Evolutionary conservation across 495 filamentous ascomycete species (phyloP).

Genomic region (Penicillium pancosmium): DNA sequence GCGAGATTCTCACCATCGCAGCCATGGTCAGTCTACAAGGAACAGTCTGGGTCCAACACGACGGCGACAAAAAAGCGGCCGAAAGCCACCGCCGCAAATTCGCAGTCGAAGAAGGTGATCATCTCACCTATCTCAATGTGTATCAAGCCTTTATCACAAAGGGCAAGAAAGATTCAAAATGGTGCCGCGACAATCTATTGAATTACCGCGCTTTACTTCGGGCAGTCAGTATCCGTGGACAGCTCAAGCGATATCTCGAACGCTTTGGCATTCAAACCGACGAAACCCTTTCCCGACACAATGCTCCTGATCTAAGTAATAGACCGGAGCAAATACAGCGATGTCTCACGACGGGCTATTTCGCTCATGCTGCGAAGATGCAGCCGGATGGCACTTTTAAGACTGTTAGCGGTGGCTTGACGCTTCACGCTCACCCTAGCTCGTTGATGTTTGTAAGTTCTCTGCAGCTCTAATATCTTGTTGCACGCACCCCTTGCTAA

Average conservation of each 20-base stretch:
- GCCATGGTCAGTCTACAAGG: constrained; percentile 92
- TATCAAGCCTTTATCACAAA: constrained; percentile 89
- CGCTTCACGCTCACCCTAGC: constrained; percentile 86
- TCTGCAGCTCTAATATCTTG: neutral
- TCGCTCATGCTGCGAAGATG: constrained; percentile 95
- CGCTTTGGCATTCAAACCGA: constrained; percentile 76
- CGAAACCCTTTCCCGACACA: constrained; percentile 51
- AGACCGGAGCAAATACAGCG: constrained; percentile 75
- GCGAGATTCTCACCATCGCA: constrained; percentile 87
- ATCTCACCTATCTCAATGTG: constrained; percentile 90
- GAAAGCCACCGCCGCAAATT: constrained; percentile 81
- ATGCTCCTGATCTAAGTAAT: constrained; percentile 38
- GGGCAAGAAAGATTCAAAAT: constrained; percentile 80
- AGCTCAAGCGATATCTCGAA: constrained; percentile 86
- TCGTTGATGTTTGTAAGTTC: constrained; percentile 84
- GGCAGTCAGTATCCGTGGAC: constrained; percentile 83
- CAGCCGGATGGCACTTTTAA: constrained; percentile 90
- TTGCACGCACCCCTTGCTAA: constrained; percentile 19
- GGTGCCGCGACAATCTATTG: constrained; percentile 83
- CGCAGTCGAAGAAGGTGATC: constrained; percentile 91
- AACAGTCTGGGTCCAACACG: constrained; percentile 77
- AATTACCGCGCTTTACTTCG: constrained; percentile 83
- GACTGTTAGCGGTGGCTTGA: constrained; percentile 71
- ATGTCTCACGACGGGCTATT: constrained; percentile 90
- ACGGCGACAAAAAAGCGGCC: constrained; percentile 70